phyloP scores from a whole-genome alignment of 129 eudicot genomes.

The Chrysanthemum seticuspe region DNA sequence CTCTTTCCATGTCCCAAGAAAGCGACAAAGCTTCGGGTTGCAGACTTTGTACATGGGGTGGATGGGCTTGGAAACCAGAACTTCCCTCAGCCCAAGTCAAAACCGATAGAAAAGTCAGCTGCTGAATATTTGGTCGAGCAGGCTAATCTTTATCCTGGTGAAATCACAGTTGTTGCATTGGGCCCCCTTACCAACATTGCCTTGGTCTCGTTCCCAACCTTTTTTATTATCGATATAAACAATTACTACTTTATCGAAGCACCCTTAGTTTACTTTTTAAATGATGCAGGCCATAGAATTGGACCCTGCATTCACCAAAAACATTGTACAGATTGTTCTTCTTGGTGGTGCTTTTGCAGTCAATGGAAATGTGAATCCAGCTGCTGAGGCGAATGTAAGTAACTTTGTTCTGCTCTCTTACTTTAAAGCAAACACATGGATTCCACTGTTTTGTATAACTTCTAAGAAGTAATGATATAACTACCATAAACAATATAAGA shows the following conservation, averaged over 20 bases:
- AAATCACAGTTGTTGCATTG: conserved; percentile 86
- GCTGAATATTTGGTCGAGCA: conserved; percentile 73
- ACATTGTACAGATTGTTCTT: conserved; percentile 73
- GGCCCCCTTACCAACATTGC: conserved; percentile 97
- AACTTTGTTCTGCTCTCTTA: neutral
- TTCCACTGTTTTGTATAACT: neutral
- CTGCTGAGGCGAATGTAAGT: conserved; percentile 95
- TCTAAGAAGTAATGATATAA: neutral
- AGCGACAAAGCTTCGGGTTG: conserved; percentile 94
- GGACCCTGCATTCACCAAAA: conserved; percentile 73
- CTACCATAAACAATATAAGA: conserved; percentile 10
- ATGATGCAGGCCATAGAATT: conserved; percentile 68
- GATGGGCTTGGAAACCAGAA: conserved; percentile 99
- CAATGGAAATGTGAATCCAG: conserved; percentile 94
- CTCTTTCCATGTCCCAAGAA: conserved; percentile 45
- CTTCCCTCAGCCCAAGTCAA: conserved; percentile 90
- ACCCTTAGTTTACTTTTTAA: neutral
- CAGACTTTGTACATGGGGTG: conserved; percentile 89
- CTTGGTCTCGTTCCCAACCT: conserved; percentile 47
- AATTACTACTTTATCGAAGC: conserved; percentile 3
- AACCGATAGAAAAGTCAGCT: conserved; percentile 83
- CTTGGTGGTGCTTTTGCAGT: conserved; percentile 99
- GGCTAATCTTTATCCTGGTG: conserved; percentile 76
- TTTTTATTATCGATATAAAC: neutral
- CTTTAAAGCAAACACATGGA: conserved; percentile 4